Conservation (phyloP, 257 asterid species). For the Schizonepeta tenuifolia region DNA sequence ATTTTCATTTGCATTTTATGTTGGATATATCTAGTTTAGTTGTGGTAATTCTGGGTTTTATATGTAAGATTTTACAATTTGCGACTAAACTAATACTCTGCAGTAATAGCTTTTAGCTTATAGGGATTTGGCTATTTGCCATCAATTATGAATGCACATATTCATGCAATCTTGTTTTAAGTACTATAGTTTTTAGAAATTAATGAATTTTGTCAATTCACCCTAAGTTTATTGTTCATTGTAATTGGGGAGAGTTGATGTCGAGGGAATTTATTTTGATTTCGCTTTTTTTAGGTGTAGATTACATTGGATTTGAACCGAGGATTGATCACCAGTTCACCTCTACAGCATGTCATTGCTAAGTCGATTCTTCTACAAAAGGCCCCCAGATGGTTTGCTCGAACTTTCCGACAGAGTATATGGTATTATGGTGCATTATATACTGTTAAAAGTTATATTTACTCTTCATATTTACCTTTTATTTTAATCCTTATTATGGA, state of each 20-base stretch:
- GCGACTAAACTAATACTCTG: background rate
- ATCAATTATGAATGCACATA: slow-evolving; percentile 17
- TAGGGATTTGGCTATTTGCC: slow-evolving; percentile 9
- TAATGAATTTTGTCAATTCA: background rate
- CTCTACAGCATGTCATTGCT: slow-evolving; percentile 68
- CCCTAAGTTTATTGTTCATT: slow-evolving; percentile 15
- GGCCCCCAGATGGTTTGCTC: slow-evolving; percentile 97
- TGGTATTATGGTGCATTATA: slow-evolving; percentile 49
- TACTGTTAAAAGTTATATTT: slow-evolving; percentile 16
- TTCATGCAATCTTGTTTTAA: background rate
- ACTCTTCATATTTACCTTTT: slow-evolving; percentile 9
- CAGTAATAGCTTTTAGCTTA: slow-evolving; percentile 18
- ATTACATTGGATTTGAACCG: slow-evolving; percentile 36
- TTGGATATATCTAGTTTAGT: background rate
- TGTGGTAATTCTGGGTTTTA: slow-evolving; percentile 5
- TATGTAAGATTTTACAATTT: slow-evolving; percentile 3
- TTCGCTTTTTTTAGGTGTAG: slow-evolving; percentile 38
- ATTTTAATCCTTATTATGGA: slow-evolving; percentile 25
- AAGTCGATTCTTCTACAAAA: slow-evolving; percentile 91
- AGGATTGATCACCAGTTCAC: slow-evolving; percentile 34
- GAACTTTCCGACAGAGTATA: slow-evolving; percentile 90
- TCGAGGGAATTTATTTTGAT: slow-evolving; percentile 15
- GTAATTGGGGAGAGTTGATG: slow-evolving; percentile 28
- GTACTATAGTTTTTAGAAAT: slow-evolving; percentile 8
- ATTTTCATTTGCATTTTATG: slow-evolving; percentile 23